Evolutionary conservation across 768 basidiomycete genomes (phyloP).

Genomic region (Infundibulicybe gibba): DNA sequence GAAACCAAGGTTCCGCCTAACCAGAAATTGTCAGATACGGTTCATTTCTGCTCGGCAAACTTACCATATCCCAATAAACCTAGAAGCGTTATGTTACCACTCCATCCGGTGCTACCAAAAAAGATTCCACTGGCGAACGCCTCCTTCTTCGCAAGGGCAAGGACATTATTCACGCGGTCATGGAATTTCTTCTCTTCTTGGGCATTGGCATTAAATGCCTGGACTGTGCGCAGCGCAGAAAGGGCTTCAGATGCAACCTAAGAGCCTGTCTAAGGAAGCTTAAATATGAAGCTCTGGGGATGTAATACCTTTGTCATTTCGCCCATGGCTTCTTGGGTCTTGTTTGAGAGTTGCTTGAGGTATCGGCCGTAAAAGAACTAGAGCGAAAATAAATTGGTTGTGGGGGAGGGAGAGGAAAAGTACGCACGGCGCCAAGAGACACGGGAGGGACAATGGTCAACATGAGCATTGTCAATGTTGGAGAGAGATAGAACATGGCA

Average conservation of each 20-base stretch:
- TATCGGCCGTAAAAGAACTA: slow-evolving; percentile 97
- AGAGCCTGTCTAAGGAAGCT: neutral
- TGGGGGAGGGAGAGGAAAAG: neutral
- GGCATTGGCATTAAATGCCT: slow-evolving; percentile 82
- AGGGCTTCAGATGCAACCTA: slow-evolving; percentile 89
- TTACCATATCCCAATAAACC: slow-evolving; percentile 88
- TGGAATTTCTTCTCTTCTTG: slow-evolving; percentile 80
- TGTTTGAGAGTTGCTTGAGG: slow-evolving; percentile 84
- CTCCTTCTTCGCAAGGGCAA: slow-evolving; percentile 79
- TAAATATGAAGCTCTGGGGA: neutral
- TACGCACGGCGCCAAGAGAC: slow-evolving; percentile 74
- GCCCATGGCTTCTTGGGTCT: slow-evolving; percentile 92
- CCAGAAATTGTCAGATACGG: neutral
- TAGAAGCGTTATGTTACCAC: slow-evolving; percentile 89
- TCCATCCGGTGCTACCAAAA: slow-evolving; percentile 89
- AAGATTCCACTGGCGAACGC: slow-evolving; percentile 90
- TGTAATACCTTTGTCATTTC: slow-evolving; percentile 82
- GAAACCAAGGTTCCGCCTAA: slow-evolving; percentile 90
- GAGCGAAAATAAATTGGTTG: neutral
- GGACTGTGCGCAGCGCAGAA: slow-evolving; percentile 82
- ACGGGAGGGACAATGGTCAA: slow-evolving; percentile 87
- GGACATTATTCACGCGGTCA: slow-evolving; percentile 58
- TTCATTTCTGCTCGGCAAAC: slow-evolving; percentile 9
- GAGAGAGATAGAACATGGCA: slow-evolving; percentile 93
- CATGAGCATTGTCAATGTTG: slow-evolving; percentile 88